These are phyloP conservation scores for Paulownia fortunei DNA, from an alignment of 257 asterid species.

Conservation along the genomic window DNA sequence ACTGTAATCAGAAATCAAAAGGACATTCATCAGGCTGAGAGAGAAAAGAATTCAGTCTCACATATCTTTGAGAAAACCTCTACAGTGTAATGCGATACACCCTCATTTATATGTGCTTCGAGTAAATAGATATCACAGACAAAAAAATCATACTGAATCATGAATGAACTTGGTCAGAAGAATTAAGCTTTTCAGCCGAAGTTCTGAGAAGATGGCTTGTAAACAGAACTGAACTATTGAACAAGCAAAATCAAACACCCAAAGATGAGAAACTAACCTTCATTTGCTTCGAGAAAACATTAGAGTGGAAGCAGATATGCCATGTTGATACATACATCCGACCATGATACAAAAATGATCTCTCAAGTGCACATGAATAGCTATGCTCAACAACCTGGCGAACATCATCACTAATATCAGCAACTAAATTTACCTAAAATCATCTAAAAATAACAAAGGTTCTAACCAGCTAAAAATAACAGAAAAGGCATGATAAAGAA, in stretches of 20 bases:
- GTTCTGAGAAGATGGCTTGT: constrained; percentile 20
- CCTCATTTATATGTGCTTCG: constrained; percentile 1
- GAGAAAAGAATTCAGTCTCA: not conserved
- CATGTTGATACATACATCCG: constrained; percentile 92
- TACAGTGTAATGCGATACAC: not conserved
- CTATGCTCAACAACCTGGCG: constrained; percentile 88
- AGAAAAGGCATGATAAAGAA: constrained; percentile 25
- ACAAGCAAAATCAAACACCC: constrained; percentile 53
- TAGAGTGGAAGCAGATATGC: constrained; percentile 98
- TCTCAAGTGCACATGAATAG: constrained; percentile 98
- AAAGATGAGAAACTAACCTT: constrained; percentile 58
- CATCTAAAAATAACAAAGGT: constrained; percentile 11
- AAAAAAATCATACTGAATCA: not conserved
- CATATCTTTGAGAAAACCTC: constrained; percentile 6
- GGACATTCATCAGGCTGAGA: constrained; percentile 25
- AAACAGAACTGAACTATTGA: constrained; percentile 21
- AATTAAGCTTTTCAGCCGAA: constrained; percentile 15
- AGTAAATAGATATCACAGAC: constrained; percentile 3
- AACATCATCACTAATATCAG: constrained; percentile 35
- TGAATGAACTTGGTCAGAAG: constrained; percentile 17
- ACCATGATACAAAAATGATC: constrained; percentile 97
- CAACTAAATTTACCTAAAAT: constrained; percentile 33
- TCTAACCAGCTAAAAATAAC: constrained; percentile 19
- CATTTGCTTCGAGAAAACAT: constrained; percentile 98
- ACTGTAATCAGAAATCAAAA: constrained; percentile 17